Percentiles rank a stretch among this genome's conserved stretches.
Evolutionary conservation across 1,284 basidiomycete genomes (phyloP).

Genomic region (Puccinia brachypodii): DNA sequence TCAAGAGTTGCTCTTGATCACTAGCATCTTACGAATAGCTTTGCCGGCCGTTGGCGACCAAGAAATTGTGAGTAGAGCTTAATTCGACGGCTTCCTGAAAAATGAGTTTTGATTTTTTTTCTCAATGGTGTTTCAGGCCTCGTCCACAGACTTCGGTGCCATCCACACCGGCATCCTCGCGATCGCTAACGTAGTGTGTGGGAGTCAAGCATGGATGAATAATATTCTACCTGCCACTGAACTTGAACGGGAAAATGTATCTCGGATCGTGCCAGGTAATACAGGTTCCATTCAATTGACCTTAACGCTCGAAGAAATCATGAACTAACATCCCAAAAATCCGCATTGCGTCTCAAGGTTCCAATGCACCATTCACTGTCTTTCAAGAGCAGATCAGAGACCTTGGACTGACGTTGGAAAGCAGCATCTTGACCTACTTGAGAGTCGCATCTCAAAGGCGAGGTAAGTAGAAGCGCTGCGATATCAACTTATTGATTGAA

Average conservation of each 20-base stretch:
- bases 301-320: not conserved
- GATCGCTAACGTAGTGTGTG: conserved; percentile 74
- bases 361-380: conserved; percentile 30
- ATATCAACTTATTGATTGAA: not conserved
- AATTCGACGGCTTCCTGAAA: not conserved
- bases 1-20: conserved; percentile 73
- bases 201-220: conserved; percentile 63
- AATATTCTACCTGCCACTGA: conserved; percentile 33
- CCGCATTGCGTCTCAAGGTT: conserved; percentile 20
- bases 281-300: not conserved
- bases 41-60: conserved; percentile 70
- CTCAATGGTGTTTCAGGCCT: conserved; percentile 20
- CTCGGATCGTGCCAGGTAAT: conserved; percentile 34
- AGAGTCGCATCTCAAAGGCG: conserved; percentile 41
- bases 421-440: conserved; percentile 38
- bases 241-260: conserved; percentile 38
- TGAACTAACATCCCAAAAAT: not conserved
- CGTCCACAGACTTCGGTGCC: conserved; percentile 43
- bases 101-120: not conserved
- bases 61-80: conserved; percentile 67
- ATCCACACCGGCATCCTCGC: conserved; percentile 77
- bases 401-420: conserved; percentile 30
- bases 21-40: conserved; percentile 68
- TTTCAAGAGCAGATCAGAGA: conserved; percentile 46
- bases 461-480: conserved; percentile 7